A percentile compares a stretch with the other conserved stretches of the same genome.
These are phyloP conservation scores for Rutstroemia sp. DNA, from an alignment of 2,329 filamentous ascomycete species.

Conservation along the genomic window DNA sequence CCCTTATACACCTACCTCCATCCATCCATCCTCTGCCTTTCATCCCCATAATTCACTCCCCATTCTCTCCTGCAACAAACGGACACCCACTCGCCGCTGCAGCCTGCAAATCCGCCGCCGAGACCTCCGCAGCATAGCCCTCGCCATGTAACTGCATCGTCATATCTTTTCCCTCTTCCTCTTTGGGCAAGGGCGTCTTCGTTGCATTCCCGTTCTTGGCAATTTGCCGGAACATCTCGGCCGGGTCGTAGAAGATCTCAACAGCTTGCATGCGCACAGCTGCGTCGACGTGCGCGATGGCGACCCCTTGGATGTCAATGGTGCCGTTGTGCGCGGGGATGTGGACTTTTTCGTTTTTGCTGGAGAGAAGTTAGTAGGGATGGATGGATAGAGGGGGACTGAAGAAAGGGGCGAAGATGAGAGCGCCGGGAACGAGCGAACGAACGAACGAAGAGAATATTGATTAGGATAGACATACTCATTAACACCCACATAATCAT, in stretches of 20 bases:
- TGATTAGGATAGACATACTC: background rate
- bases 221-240: slow-evolving; percentile 62
- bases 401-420: background rate
- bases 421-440: too few relatives aligned
- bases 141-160: slow-evolving; percentile 15
- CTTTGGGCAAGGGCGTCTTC: background rate
- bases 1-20: background rate
- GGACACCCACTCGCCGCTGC: background rate
- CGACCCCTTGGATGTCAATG: slow-evolving; percentile 58
- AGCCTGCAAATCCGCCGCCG: too few relatives aligned
- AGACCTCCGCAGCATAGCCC: background rate
- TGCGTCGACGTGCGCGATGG: slow-evolving; percentile 54
- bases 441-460: too few relatives aligned
- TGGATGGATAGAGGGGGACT: too few relatives aligned
- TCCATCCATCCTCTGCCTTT: background rate
- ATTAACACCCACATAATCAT: slow-evolving; percentile 55
- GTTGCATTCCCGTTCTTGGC: slow-evolving; percentile 35
- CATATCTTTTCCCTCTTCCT: slow-evolving; percentile 8
- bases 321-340: slow-evolving; percentile 52
- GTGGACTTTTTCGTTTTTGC: slow-evolving; percentile 54
- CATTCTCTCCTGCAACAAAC: slow-evolving; percentile 2
- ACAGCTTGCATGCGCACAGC: slow-evolving; percentile 49
- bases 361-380: slow-evolving; percentile 27
- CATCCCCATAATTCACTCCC: background rate
- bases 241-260: slow-evolving; percentile 59